Evolutionary conservation across 2,329 filamentous ascomycete species (phyloP), one percentile per base, ranked within the genome.

Genomic region (Penicillium hesseltinei): DNA sequence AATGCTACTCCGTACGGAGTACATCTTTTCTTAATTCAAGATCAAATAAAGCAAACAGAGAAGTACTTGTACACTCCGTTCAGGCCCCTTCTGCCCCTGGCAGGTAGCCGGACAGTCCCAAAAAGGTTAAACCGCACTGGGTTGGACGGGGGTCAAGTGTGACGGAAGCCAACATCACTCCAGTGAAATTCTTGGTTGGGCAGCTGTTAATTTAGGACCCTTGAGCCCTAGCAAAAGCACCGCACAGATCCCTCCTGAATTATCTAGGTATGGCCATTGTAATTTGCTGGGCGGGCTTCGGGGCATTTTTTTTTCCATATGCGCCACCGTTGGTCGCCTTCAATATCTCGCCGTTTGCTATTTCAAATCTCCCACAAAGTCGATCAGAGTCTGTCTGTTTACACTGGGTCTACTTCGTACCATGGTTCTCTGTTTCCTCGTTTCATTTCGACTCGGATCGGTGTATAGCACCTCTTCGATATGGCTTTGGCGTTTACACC

Each of bases 61-160:
- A 42, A 31, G 8, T 50, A 48, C 27, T 9, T 35, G 17, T 29
- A 33, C 31, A 23, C 45, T 23, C 44, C 15, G 38, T 49, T 47
- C 36, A 51, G 48, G 27, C n/a, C 42, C 17, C 31, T 15, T 33
- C 29, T 44, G 31, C 39, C 53, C 53, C 53, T 56, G 53, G n/a
- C 46, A 55, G 53, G 21, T 33, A 55, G 46, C 46, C 45, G 46
- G 31, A 54, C 21, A 54, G 36, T 51, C 46, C 46, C 25, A 44
- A 51, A 51, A 51, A 51, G 53, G 46, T 56, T 51, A 51, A 51
- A 33, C 31, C 27, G 38, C n/a, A 11, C 29, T 17, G 40, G 45
- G 47, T 27, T 50, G 47, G 51, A 53, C 43, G 13, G 36, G 36
- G 27, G 36, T 31, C 36, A 49, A 54, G 31, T 51, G 46, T 55